Percentiles rank a stretch among this genome's conserved stretches.
Evolutionary conservation across 2,329 filamentous ascomycete genomes (phyloP).

Genomic region (Lasiodiplodia sp.): DNA sequence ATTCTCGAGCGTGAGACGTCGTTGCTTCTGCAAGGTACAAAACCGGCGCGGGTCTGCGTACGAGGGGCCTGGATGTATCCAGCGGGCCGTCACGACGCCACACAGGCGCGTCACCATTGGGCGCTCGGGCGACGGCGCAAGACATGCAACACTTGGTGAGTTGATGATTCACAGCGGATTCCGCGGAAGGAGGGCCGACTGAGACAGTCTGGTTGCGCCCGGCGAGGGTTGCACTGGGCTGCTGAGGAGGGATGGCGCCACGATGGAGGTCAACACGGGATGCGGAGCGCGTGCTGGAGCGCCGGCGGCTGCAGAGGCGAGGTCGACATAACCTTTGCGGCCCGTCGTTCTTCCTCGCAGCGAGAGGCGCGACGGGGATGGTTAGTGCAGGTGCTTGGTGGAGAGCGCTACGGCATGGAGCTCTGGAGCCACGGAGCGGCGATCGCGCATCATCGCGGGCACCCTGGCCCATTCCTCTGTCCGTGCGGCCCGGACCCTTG

Average conservation of each 20-base stretch:
- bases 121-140: not conserved
- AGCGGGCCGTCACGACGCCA: conserved; percentile 16
- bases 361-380: conserved; percentile 22
- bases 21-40: conserved; percentile 30
- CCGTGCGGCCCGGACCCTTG: conserved; percentile 16
- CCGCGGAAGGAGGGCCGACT: conserved; percentile 24
- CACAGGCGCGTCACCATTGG: conserved; percentile 18
- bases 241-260: conserved; percentile 17
- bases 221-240: conserved; percentile 11
- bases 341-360: conserved; percentile 24
- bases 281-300: not conserved
- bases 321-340: conserved; percentile 27
- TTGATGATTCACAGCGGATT: conserved; percentile 28
- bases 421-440: conserved; percentile 5
- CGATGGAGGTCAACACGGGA: not conserved
- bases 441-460: conserved; percentile 19
- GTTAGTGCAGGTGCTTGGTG: conserved; percentile 7
- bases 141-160: conserved; percentile 27
- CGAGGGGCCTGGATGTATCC: conserved; percentile 24
- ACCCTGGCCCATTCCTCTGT: conserved; percentile 19
- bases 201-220: conserved; percentile 29
- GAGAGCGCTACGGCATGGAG: conserved; percentile 13
- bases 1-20: conserved; percentile 28
- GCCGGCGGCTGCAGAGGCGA: not conserved
- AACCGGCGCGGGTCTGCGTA: conserved; percentile 20